phyloP scores from a whole-genome alignment of 345 rosid genomes.

The Eucalyptus marginata region DNA sequence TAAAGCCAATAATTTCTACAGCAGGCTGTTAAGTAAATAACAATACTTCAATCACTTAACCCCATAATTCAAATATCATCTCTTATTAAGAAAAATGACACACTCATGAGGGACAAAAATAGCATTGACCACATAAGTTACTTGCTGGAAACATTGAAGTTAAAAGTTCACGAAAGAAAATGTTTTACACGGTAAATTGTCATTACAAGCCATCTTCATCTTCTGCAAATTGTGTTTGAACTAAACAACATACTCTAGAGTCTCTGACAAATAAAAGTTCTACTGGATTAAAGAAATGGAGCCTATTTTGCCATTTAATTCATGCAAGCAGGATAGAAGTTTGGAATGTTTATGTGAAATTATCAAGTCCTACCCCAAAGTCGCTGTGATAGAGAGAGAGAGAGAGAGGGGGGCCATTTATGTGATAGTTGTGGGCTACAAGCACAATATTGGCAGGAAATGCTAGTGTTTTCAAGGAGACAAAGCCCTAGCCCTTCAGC shows the following conservation, averaged over 20 bases:
- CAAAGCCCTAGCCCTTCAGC: background rate
- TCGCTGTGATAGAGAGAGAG: background rate
- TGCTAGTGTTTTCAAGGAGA: background rate
- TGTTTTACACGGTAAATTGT: background rate
- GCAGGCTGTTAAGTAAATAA: slow-evolving; percentile 79
- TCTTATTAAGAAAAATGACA: background rate
- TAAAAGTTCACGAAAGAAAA: background rate
- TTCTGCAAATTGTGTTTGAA: background rate
- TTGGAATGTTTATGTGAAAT: background rate
- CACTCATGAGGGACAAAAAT: background rate
- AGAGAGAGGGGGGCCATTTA: background rate
- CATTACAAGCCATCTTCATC: background rate
- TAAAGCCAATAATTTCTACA: slow-evolving; percentile 44
- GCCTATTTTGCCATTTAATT: background rate
- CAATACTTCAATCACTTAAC: background rate
- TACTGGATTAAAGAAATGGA: background rate
- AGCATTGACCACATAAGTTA: background rate
- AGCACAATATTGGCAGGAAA: background rate
- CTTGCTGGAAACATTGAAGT: background rate
- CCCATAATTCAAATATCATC: background rate
- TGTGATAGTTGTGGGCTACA: background rate
- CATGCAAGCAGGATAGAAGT: background rate
- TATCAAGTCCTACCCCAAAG: background rate
- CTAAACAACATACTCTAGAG: background rate
- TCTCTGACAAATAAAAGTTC: background rate